Percentiles rank a stretch among this genome's conserved stretches.
Evolutionary conservation across 164 flowering plant genomes (phyloP).

Genomic region (Annona cherimola): DNA sequence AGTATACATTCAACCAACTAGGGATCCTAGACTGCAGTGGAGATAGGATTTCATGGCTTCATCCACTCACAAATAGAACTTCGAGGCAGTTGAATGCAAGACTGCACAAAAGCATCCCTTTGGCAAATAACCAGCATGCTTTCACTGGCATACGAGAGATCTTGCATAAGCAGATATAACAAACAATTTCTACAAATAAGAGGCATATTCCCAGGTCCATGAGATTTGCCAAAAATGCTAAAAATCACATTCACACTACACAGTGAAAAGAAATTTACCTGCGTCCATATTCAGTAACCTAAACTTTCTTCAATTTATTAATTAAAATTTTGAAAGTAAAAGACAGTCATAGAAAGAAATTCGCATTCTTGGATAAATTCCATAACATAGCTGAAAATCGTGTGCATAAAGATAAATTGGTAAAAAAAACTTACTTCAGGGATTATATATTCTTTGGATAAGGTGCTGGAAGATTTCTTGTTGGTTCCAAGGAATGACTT

Average conservation of each 20-base stretch:
- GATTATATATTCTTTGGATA: no score
- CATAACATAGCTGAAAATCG: no score
- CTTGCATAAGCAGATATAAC: neutral
- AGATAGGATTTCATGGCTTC: neutral
- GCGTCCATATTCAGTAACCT: neutral
- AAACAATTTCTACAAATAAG: neutral
- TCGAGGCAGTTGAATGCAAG: neutral
- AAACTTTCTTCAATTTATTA: neutral
- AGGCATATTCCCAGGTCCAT: neutral
- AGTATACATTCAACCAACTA: neutral
- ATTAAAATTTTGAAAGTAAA: neutral
- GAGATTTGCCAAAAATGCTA: neutral
- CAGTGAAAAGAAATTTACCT: neutral
- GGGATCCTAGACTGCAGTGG: neutral
- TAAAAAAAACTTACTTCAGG: no score
- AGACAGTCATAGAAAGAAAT: neutral
- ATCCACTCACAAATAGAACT: neutral
- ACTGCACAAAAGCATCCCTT: neutral
- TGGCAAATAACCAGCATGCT: neutral
- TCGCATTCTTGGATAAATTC: no score
- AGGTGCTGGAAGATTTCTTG: no score
- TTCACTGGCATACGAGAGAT: neutral
- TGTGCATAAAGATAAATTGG: no score
- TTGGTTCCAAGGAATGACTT: no score
- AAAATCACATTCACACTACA: neutral